Percentiles rank a stretch among this genome's conserved stretches.
Conservation (phyloP, 2,329 filamentous ascomycete genomes). For the Xylariaceae sp. region DNA sequence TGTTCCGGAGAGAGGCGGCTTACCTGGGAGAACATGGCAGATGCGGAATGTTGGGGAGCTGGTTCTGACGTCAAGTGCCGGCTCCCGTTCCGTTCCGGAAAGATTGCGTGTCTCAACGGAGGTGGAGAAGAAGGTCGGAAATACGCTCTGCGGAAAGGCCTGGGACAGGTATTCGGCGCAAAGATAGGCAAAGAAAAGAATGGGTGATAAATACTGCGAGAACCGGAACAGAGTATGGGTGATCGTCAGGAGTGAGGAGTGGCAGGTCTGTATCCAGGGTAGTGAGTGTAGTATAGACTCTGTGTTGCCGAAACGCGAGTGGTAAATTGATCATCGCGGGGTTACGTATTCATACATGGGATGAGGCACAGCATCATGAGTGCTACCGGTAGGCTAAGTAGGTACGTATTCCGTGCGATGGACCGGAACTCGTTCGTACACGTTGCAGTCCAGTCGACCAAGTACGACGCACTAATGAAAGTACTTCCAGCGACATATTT, state of each 20-base stretch:
- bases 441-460: too few relatives aligned
- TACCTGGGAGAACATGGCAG: constrained; percentile 23
- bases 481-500: too few relatives aligned
- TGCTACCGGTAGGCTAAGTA: too few relatives aligned
- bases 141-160: not conserved
- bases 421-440: too few relatives aligned
- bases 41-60: constrained; percentile 1
- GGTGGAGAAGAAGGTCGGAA: not conserved
- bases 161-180: not conserved
- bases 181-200: not conserved
- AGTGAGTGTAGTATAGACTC: not conserved
- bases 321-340: not conserved
- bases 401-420: too few relatives aligned
- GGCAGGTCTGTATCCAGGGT: not conserved
- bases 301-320: not conserved
- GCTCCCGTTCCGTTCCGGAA: not conserved
- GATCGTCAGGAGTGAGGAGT: not conserved
- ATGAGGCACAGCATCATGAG: too few relatives aligned
- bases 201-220: not conserved
- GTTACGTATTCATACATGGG: not conserved
- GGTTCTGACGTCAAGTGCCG: constrained; percentile 15
- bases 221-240: not conserved
- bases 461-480: too few relatives aligned
- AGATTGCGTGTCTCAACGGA: not conserved
- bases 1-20: not conserved